Evolutionary conservation across 208 protist genomes (phyloP), one percentile per base, ranked within the genome.

Genomic region (Entamoeba dispar): DNA sequence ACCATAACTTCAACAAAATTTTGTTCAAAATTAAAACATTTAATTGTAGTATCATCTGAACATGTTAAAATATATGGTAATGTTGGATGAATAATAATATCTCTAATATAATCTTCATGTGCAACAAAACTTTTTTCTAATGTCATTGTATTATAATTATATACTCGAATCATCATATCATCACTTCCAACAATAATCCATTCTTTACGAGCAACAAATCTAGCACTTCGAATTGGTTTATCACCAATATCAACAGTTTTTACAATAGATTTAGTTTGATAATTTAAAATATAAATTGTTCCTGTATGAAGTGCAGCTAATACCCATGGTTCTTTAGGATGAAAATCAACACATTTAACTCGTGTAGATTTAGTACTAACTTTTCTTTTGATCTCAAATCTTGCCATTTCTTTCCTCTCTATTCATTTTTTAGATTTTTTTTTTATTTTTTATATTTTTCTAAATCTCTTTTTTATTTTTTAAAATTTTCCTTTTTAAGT

Each of bases 301-400:
- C 99, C 99, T 93, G 98, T 99, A 96, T 99, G 98, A n/a, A 99
- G 95, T 15, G 96, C 97, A 47, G 97, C 98, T 8, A 99, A 95
- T n/a, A 99, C 96, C 98, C 98, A 99, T 15, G 98, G 97, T 19
- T 98, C 93, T 38, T 96, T 96, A 50, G 97, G 97, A 96, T 99
- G 99, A 94, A 99, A 99, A 93, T 96, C 96, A 19, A 99, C 94
- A 8, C 97, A 98, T 95, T 99, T 99, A 51, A 99, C 98, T 50
- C 98, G 96, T 93, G 97, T 47, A 14, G 94, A 93, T 38, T 49
- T 31, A 12, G 93, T 92, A 10, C 93, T 52, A 38, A 94, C 61
- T 34, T 77, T 77, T 10, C 61, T 7, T 12, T 77, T 77, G 5
- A 77, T 77, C 61, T 77, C 61, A 27, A 77, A 77, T 77, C 61